These are phyloP conservation scores for Polyplosphaeria fusca DNA, from an alignment of 495 filamentous ascomycete species.

Conservation along the genomic window DNA sequence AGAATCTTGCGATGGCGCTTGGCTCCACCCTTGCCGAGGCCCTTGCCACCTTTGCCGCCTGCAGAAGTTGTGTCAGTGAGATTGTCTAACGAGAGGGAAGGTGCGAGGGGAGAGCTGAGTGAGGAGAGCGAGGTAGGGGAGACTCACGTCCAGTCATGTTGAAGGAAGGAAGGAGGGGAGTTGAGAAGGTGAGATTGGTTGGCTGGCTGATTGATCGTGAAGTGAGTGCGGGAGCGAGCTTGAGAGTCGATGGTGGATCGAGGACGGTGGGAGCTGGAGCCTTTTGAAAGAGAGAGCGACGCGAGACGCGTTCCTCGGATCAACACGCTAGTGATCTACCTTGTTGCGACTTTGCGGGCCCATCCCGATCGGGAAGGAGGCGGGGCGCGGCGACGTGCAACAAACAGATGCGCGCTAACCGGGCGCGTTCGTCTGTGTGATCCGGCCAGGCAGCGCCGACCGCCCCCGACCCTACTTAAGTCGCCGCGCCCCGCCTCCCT, in stretches of 20 bases:
- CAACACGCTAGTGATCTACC: too few relatives aligned
- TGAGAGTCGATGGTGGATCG: neutral
- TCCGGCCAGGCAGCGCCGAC: too few relatives aligned
- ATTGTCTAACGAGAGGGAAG: constrained; percentile 2
- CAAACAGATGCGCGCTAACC: too few relatives aligned
- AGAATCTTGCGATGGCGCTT: constrained; percentile 60
- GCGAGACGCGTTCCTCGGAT: too few relatives aligned
- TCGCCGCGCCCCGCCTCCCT: constrained; percentile 34
- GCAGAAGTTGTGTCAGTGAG: constrained; percentile 34
- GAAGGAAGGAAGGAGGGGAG: constrained; percentile 14
- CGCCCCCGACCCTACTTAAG: constrained; percentile 33
- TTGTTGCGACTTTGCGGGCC: too few relatives aligned
- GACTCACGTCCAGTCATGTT: constrained; percentile 95
- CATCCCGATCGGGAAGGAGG: too few relatives aligned
- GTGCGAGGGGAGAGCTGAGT: neutral
- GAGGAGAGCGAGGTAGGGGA: constrained; percentile 10
- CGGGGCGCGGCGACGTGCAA: too few relatives aligned
- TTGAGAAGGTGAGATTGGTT: constrained; percentile 2
- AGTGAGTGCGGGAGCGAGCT: constrained; percentile 6
- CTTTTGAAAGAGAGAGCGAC: too few relatives aligned
- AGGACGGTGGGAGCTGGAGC: neutral
- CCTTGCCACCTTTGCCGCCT: constrained; percentile 52
- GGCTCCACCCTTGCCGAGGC: constrained; percentile 56
- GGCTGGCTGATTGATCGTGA: neutral
- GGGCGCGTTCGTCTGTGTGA: too few relatives aligned